phyloP scores from a whole-genome alignment of 805 yeast genomes.

The Candida ovalis region DNA sequence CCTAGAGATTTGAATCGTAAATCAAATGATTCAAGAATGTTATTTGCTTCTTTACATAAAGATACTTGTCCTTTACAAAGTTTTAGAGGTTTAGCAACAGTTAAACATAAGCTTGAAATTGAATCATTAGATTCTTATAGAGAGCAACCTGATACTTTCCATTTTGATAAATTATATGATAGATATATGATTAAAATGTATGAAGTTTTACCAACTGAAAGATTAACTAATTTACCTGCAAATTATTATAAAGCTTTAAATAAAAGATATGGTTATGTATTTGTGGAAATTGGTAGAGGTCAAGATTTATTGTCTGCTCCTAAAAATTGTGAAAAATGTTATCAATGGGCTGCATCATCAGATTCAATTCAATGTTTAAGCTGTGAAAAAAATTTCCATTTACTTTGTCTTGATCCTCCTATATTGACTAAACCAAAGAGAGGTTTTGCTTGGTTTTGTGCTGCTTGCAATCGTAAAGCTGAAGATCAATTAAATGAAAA shows the following conservation, averaged over 20 bases:
- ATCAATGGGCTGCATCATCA: slow-evolving; percentile 75
- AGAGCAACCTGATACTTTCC: slow-evolving; percentile 64
- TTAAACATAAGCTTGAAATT: slow-evolving; percentile 65
- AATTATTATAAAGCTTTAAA: slow-evolving; percentile 58
- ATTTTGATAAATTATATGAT: slow-evolving; percentile 83
- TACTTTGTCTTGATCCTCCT: slow-evolving; percentile 86
- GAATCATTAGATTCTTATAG: slow-evolving; percentile 53
- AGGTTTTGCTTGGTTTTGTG: slow-evolving; percentile 91
- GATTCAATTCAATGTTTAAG: slow-evolving; percentile 80
- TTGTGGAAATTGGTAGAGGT: slow-evolving; percentile 66
- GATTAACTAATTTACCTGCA: slow-evolving; percentile 53
- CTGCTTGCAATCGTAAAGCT: slow-evolving; percentile 60
- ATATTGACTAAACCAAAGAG: slow-evolving; percentile 71
- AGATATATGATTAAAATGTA: slow-evolving; percentile 79
- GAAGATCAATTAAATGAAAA: slow-evolving; percentile 39
- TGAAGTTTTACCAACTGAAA: slow-evolving; percentile 65
- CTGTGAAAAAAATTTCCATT: slow-evolving; percentile 68
- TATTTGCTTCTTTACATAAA: slow-evolving; percentile 82
- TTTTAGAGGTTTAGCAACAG: slow-evolving; percentile 71
- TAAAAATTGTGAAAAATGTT: slow-evolving; percentile 68
- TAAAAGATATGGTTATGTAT: slow-evolving; percentile 68
- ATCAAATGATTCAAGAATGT: slow-evolving; percentile 64
- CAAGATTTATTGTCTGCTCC: slow-evolving; percentile 62
- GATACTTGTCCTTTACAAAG: slow-evolving; percentile 76
- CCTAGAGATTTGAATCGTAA: slow-evolving; percentile 77